Evolutionary conservation across 2,329 filamentous ascomycete genomes (phyloP).

Genomic region (Alternaria angustiovoidea): DNA sequence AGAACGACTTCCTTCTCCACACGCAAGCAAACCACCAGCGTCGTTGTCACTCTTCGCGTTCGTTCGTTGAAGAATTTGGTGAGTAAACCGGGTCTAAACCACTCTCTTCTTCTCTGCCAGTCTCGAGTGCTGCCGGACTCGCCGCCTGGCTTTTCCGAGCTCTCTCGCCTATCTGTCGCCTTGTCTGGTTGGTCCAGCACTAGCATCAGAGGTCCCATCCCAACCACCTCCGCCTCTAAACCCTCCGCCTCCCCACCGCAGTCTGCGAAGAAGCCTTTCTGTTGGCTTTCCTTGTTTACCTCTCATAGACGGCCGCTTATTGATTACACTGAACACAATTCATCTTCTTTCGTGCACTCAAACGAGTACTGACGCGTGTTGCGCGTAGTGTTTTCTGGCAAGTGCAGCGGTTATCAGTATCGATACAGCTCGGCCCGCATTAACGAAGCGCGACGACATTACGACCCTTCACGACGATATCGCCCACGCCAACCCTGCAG

Average conservation of each 20-base stretch:
- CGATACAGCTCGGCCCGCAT: slow-evolving; percentile 44
- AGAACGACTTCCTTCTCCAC: slow-evolving; percentile 44
- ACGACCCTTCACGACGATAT: slow-evolving; percentile 39
- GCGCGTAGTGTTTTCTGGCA: slow-evolving; percentile 37
- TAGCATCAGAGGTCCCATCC: slow-evolving; percentile 50
- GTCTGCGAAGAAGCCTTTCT: slow-evolving; percentile 37
- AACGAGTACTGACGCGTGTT: slow-evolving; percentile 35
- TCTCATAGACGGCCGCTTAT: slow-evolving; percentile 34
- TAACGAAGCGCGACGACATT: slow-evolving; percentile 44
- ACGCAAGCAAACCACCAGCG: slow-evolving; percentile 23
- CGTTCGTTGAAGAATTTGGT: slow-evolving; percentile 39
- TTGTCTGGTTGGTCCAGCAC: slow-evolving; percentile 47
- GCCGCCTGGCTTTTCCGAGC: slow-evolving; percentile 43
- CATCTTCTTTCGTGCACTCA: slow-evolving; percentile 12
- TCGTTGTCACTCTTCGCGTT: slow-evolving; percentile 23
- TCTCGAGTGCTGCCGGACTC: slow-evolving; percentile 15
- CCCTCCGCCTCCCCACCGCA: slow-evolving; percentile 47
- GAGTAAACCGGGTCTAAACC: slow-evolving; percentile 15
- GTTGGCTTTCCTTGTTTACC: slow-evolving; percentile 31
- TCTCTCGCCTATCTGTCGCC: slow-evolving; percentile 49
- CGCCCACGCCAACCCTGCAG: slow-evolving; percentile 24
- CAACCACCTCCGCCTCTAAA: slow-evolving; percentile 54
- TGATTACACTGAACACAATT: slow-evolving; percentile 12
- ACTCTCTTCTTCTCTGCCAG: slow-evolving; percentile 7
- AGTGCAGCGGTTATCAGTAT: slow-evolving; percentile 38